Evolutionary conservation across 1,284 basidiomycete species (phyloP), one percentile per base, ranked within the genome.

Genomic region (Termitomyces sp.): DNA sequence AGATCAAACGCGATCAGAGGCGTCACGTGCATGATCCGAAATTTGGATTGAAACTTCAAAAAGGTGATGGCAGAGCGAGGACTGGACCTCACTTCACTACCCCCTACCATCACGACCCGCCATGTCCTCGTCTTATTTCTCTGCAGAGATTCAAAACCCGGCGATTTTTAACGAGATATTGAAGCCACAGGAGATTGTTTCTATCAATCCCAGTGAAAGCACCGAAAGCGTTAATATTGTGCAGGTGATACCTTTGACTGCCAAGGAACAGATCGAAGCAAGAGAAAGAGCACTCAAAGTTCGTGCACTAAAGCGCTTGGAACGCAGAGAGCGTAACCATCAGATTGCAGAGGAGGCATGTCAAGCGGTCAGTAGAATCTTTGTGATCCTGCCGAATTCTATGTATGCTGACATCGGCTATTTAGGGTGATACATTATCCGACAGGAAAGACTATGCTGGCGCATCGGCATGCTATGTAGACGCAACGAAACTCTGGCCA

Each of bases 371-470:
- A 14, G 41, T 28, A 21, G 6, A 45, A 5, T 34, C 13, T 18
- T 16, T 41, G 19, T 49, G 21, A 48, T 46, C 28, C 40, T 16
- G 11, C 39, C 18, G 11, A 19, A 21, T 26, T 26, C 30, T 21
- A 7, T 7, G 28, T 34, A 28, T n/a, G 21, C 31, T 54, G 52
- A 38, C 39, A 13, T 38, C 44, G 7, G 7, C 16, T 40, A 30
- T n/a, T 18, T 24, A 72, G 70, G 70, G 66, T 33, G 68, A 71
- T 43, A 59, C 60, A 18, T 49, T 68, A 10, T 59, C 64, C 24
- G 57, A 62, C 18, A 57, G 58, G 7, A 60, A 57, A 10, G 65
- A 70, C 16, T 69, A 64, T 54, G 58, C 63, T 38, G 64, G 62
- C 33, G 66, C 69, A 13, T 64, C 59, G 24, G 53, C 62, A n/a